Conservation (phyloP, 768 basidiomycete species). For the Agrocybe praecox region DNA sequence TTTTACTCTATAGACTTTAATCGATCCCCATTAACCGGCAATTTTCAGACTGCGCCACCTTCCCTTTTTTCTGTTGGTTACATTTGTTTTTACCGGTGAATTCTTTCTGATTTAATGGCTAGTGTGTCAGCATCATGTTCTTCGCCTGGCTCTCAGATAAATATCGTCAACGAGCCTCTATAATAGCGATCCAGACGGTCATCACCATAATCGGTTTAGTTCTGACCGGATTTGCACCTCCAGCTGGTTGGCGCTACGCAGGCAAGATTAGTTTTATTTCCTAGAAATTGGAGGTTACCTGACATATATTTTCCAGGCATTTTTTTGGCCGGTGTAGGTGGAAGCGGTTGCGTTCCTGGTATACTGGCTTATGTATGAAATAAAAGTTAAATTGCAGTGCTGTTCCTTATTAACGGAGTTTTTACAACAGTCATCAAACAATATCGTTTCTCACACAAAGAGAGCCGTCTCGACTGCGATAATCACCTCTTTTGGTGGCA, state of each 20-base stretch:
- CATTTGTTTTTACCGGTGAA: conserved; percentile 31
- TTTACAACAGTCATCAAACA: conserved; percentile 46
- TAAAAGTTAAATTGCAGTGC: not conserved
- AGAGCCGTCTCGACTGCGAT: conserved; percentile 47
- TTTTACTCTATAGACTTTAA: not conserved
- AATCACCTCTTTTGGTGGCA: conserved; percentile 48
- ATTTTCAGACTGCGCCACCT: conserved; percentile 46
- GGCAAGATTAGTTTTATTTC: conserved; percentile 27
- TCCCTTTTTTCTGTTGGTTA: conserved; percentile 48
- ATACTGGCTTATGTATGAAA: conserved; percentile 51
- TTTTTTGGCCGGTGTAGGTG: conserved; percentile 48
- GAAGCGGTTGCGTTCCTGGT: conserved; percentile 46
- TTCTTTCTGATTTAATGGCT: conserved; percentile 2
- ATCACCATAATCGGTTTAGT: conserved; percentile 42
- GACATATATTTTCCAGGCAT: conserved; percentile 33
- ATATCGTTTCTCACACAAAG: conserved; percentile 51
- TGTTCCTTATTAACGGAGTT: conserved; percentile 6
- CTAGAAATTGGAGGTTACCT: not conserved
- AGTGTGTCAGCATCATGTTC: conserved; percentile 41
- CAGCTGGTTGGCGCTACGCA: conserved; percentile 40
- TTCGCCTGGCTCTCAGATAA: conserved; percentile 52
- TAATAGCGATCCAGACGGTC: conserved; percentile 43
- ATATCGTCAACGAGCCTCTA: conserved; percentile 40
- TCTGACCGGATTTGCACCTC: conserved; percentile 40
- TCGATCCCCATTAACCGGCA: not conserved